phyloP scores from a whole-genome alignment of 2,329 filamentous ascomycete species.

The Phialophora verrucosa region DNA sequence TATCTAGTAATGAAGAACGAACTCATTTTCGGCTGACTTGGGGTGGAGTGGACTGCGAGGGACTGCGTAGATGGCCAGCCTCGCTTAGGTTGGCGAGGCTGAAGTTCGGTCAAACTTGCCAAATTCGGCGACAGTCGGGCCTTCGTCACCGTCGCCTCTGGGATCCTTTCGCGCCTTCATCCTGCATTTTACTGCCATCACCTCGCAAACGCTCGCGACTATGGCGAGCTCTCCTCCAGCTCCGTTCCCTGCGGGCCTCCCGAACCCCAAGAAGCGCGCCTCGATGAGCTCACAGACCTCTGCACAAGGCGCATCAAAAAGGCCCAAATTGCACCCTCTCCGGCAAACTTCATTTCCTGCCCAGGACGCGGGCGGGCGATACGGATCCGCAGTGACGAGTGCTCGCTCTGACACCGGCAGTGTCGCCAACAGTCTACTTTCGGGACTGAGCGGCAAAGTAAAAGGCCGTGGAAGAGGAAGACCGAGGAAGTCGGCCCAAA shows the following conservation, averaged over 20 bases:
- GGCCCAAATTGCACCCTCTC: constrained; percentile 50
- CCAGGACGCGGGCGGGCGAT: constrained; percentile 28
- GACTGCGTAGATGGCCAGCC: neutral
- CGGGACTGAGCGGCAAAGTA: constrained; percentile 34
- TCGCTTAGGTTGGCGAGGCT: neutral
- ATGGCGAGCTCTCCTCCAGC: constrained; percentile 40
- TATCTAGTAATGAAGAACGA: neutral
- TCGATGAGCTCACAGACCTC: constrained; percentile 50
- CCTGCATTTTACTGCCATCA: neutral
- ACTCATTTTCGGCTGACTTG: neutral
- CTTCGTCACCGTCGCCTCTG: neutral
- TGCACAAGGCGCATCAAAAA: constrained; percentile 41
- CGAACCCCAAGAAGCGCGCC: constrained; percentile 49
- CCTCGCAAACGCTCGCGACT: neutral
- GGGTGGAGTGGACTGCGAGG: too few species aligned
- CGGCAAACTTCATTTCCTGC: constrained; percentile 55
- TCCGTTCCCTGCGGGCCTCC: constrained; percentile 33
- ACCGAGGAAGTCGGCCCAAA: constrained; percentile 37
- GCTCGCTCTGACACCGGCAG: constrained; percentile 41
- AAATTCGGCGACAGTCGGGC: neutral
- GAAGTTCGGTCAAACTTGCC: neutral
- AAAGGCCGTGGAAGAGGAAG: constrained; percentile 36
- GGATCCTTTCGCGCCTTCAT: neutral
- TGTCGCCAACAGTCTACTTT: constrained; percentile 34
- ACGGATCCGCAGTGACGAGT: constrained; percentile 29